Evolutionary conservation across 768 basidiomycete species (phyloP).

Genomic region (Pleurotus platypus): DNA sequence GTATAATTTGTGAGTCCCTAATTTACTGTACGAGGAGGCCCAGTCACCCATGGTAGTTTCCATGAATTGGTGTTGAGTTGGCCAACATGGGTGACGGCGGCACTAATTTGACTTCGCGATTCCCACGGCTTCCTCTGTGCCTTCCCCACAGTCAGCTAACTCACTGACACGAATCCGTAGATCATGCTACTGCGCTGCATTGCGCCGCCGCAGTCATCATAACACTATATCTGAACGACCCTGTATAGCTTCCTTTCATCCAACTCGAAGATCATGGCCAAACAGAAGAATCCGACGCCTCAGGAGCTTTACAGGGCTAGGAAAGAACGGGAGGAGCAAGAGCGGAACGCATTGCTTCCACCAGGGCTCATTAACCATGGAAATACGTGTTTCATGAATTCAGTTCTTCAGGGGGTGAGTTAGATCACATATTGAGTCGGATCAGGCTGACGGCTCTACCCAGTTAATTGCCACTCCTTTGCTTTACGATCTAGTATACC

Average conservation of each 20-base stretch:
- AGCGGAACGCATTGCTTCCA: constrained; percentile 57
- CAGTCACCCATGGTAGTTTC: constrained; percentile 72
- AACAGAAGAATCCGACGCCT: constrained; percentile 51
- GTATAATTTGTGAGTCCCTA: neutral
- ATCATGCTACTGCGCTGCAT: neutral
- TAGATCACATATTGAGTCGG: constrained; percentile 8
- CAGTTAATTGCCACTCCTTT: constrained; percentile 68
- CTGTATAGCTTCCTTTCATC: too few relatives aligned
- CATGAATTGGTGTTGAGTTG: constrained; percentile 42
- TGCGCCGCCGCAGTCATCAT: neutral
- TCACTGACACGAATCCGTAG: neutral
- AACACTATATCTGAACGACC: too few relatives aligned
- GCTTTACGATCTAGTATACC: constrained; percentile 54
- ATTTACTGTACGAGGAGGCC: constrained; percentile 3
- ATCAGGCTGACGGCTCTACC: constrained; percentile 2
- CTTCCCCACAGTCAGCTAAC: neutral
- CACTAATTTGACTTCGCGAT: too few relatives aligned
- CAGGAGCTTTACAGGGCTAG: constrained; percentile 62
- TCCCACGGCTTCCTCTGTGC: neutral
- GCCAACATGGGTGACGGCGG: neutral
- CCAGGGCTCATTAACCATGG: constrained; percentile 79
- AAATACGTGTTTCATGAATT: constrained; percentile 96
- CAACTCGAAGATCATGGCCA: constrained; percentile 36
- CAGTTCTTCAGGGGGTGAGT: constrained; percentile 84
- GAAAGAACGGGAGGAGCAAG: constrained; percentile 60